Conservation (phyloP, 768 basidiomycete species). For the Termitomyces sp. region DNA sequence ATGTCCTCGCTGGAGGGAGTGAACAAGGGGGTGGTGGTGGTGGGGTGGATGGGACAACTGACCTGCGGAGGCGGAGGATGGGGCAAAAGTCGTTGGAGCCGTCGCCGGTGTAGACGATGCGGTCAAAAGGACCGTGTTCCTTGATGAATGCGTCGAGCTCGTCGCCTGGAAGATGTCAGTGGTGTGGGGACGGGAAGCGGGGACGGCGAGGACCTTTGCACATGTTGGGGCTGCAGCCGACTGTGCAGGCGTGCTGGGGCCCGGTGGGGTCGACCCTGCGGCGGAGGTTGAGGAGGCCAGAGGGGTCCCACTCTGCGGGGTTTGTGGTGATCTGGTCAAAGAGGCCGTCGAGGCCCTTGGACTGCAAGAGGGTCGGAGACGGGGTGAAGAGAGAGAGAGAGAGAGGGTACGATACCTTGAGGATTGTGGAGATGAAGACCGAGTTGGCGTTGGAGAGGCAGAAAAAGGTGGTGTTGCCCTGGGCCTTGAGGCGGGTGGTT, state of each 20-base stretch:
- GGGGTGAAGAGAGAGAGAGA: background rate
- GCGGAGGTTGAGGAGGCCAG: slow-evolving; percentile 67
- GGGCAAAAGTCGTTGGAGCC: slow-evolving; percentile 97
- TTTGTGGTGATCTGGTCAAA: slow-evolving; percentile 91
- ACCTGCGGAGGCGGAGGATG: slow-evolving; percentile 73
- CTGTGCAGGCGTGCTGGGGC: slow-evolving; percentile 74
- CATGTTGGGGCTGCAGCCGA: slow-evolving; percentile 96
- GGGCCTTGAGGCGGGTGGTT: slow-evolving; percentile 69
- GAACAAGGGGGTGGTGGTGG: background rate
- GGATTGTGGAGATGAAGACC: slow-evolving; percentile 86
- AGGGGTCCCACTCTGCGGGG: slow-evolving; percentile 75
- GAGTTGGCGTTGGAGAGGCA: slow-evolving; percentile 93
- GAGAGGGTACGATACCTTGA: slow-evolving; percentile 61
- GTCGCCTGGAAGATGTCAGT: slow-evolving; percentile 51
- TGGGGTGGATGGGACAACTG: slow-evolving; percentile 13
- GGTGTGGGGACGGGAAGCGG: background rate
- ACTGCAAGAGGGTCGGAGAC: slow-evolving; percentile 31
- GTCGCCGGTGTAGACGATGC: slow-evolving; percentile 89
- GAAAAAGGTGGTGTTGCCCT: slow-evolving; percentile 69
- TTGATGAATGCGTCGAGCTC: slow-evolving; percentile 83
- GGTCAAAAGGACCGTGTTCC: slow-evolving; percentile 61
- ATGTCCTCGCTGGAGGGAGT: slow-evolving; percentile 63
- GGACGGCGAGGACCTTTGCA: slow-evolving; percentile 70
- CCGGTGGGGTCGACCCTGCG: slow-evolving; percentile 71
- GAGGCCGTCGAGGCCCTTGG: slow-evolving; percentile 63